Evolutionary conservation across 2,329 filamentous ascomycete genomes (phyloP), one percentile per base, ranked within the genome.

Genomic region (Esteya vermicola): DNA sequence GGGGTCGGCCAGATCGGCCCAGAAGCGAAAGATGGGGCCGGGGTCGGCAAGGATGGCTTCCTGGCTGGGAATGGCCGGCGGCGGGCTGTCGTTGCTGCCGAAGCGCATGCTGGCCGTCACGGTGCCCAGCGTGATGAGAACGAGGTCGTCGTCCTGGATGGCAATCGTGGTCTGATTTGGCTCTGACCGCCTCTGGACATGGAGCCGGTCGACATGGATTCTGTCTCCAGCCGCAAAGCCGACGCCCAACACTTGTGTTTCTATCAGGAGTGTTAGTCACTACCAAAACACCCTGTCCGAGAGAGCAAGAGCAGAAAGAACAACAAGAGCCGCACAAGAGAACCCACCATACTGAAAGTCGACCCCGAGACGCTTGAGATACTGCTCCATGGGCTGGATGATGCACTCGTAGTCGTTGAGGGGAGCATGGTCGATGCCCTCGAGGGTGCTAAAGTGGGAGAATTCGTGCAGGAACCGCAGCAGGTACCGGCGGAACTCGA

Each of bases 11-110:
- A 62, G 48, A 9, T 54, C 49, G 4, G 52, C 41, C 60, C 59
- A 63, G 4, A 62, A 48, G 3, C 51, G 47, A 58, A 59, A 62
- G 25, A 57, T 55, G 22, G 55, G 54, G 39, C 59, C 57, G 0
- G 56, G 54, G n/a, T 57, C 51, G 7, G 53, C 45, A 13, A 48
- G 23, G 4, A 45, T 38, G 12, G 40, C 42, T 9, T 45, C 40
- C 14, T 48, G 43, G n/a, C 43, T 28, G 1, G 45, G 46, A 18
- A 57, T 47, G 8, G 48, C 45, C 9, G 51, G 44, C 12, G 55
- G 49, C 10, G 48, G 46, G 3, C 50, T 44, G 16, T 43, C 47
- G 42, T 57, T 58, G 28, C 47, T 49, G 9, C 56, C 59, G 6
- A 50, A 42, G 6, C 48, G 45, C 16, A 53, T 47, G 34, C 52